Base-by-base conservation (phyloP, 192 early-diverging fungal genomes). In the Gamsiella multidivaricata region DNA sequence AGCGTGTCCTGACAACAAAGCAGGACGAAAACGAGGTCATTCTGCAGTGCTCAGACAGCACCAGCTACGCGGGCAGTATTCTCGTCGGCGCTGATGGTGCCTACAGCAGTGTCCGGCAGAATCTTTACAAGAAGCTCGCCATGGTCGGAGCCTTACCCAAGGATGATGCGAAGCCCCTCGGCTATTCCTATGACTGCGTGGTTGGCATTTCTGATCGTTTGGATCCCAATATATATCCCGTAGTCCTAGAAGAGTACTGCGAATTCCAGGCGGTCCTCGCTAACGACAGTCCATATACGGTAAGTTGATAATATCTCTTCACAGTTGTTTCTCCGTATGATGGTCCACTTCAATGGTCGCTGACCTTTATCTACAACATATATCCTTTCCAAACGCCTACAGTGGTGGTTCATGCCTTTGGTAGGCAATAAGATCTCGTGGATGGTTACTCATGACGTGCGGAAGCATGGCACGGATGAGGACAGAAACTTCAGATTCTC, bases 41-140 rank as follows among this genome's bases (percentile, higher is more conserved):
- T 3, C 17, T 71, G 7, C 32, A 49, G 11, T 71, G 69, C 26
- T 55, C 51, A 20, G 53, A 71, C 26, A 63, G 56, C 43, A 61
- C 32, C 4, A 47, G 26, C 5, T 62, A 62, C 28, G 14, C 29
- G 18, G 69, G 69, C 11, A 62, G 23, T 29, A 71, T 71, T 6
- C 23, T 71, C 17, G 53, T 71, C 25, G 69, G 69, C 32, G 60
- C 69, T n/a, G 69, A 71, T 32, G 69, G 60, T 7, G 59, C 69
- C 6, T 62, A 63, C 37, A 71, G 69, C 53, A 63, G 52, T 11
- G 34, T 62, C 23, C 69, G 69, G 3, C 69, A 62, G 33, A 61
- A 56, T 34, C 39, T 71, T 23, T 71, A 71, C 34, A 33, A 36
- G 22, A 52, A 70, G 4, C 14, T 63, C 18, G 20, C 36, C 11